Conservation (phyloP, 2,329 filamentous ascomycete species). For the Spiromastix sp. region DNA sequence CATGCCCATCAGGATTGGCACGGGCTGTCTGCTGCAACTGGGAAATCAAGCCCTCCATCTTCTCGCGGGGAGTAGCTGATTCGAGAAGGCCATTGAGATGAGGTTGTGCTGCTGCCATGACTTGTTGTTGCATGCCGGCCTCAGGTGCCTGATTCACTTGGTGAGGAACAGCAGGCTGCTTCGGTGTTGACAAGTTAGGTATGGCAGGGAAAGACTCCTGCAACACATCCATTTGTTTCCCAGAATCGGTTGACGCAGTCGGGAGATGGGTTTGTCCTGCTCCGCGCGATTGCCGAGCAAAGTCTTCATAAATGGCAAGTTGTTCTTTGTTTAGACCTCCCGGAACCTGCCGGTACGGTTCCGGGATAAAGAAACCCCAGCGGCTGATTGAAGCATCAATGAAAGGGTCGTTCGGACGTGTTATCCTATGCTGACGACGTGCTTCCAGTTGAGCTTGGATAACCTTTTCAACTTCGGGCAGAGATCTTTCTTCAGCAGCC, state of each 20-base stretch:
- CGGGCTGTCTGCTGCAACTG: slow-evolving; percentile 48
- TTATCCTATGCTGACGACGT: slow-evolving; percentile 63
- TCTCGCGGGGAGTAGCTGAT: slow-evolving; percentile 41
- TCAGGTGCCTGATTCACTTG: slow-evolving; percentile 43
- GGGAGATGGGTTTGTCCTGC: slow-evolving; percentile 43
- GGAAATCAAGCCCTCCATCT: slow-evolving; percentile 43
- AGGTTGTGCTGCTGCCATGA: slow-evolving; percentile 30
- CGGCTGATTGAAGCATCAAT: slow-evolving; percentile 71
- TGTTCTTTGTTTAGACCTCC: slow-evolving; percentile 82
- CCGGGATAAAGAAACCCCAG: slow-evolving; percentile 89
- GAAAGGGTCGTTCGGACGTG: slow-evolving; percentile 73
- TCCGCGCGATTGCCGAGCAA: slow-evolving; percentile 74
- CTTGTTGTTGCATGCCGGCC: slow-evolving; percentile 27
- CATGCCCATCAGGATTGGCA: slow-evolving; percentile 46
- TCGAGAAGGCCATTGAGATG: slow-evolving; percentile 54
- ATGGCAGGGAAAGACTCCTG: slow-evolving; percentile 51
- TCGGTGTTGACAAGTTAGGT: slow-evolving; percentile 52
- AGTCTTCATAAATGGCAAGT: slow-evolving; percentile 93
- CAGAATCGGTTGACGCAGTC: slow-evolving; percentile 47
- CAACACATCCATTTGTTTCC: slow-evolving; percentile 52
- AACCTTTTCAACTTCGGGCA: slow-evolving; percentile 91
- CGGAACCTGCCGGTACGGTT: slow-evolving; percentile 80
- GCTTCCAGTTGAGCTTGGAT: slow-evolving; percentile 71
- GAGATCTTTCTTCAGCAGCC: slow-evolving; percentile 83
- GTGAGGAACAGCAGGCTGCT: slow-evolving; percentile 51